Evolutionary conservation across 805 yeast genomes (phyloP).

Genomic region (Cyberlindnera mississippiensis): DNA sequence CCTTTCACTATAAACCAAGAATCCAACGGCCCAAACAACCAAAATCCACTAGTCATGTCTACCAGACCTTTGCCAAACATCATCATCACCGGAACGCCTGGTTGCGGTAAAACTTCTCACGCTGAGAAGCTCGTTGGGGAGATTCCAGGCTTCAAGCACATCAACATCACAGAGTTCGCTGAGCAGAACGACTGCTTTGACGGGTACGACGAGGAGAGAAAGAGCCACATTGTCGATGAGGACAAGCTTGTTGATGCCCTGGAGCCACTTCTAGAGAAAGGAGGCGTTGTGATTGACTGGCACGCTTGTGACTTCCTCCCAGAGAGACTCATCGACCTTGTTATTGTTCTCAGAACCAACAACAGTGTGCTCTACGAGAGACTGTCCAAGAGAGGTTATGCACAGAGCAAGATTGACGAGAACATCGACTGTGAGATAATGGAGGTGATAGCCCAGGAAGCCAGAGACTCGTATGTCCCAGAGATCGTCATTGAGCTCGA

Average conservation of each 20-base stretch:
- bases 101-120: constrained; percentile 83
- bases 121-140: constrained; percentile 53
- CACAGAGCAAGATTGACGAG: constrained; percentile 79
- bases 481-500: constrained; percentile 78
- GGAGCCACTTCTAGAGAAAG: constrained; percentile 73
- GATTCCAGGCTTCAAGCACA: constrained; percentile 42
- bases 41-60: too few species aligned
- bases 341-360: constrained; percentile 80
- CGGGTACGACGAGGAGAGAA: constrained; percentile 81
- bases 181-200: constrained; percentile 71
- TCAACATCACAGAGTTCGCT: constrained; percentile 79
- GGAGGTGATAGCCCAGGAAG: constrained; percentile 88
- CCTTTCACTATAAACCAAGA: too few species aligned
- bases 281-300: constrained; percentile 95
- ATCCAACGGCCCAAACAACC: too few species aligned
- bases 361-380: constrained; percentile 72
- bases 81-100: constrained; percentile 93
- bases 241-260: constrained; percentile 79
- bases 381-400: constrained; percentile 69
- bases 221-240: constrained; percentile 88
- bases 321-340: constrained; percentile 86
- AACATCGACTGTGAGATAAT: constrained; percentile 95
- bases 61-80: constrained; percentile 54
- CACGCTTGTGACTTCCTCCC: constrained; percentile 96
- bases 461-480: constrained; percentile 72